Evolutionary conservation across 306 rosid species (phyloP), one percentile per base, ranked within the genome.

Genomic region (Sphenostylis stenocarpa): DNA sequence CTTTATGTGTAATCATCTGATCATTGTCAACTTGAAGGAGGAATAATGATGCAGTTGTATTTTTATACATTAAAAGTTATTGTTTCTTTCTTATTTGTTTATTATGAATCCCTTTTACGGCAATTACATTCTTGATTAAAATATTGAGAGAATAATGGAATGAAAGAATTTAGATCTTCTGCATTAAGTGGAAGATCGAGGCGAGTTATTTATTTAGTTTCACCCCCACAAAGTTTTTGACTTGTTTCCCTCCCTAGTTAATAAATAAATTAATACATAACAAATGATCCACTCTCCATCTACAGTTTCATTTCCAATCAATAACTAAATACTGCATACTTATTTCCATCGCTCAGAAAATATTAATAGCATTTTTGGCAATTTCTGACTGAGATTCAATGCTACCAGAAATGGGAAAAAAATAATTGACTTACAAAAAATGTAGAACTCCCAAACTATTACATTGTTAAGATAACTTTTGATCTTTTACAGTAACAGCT

Each of bases 1-100:
- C 53, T 70, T 76, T 61, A 11, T 81, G 43, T 69, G 17, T 29
- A 65, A 56, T 48, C 65, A 38, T 21, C 36, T 64, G 23, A 28
- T 76, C 62, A 33, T 62, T 76, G 61, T 70, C 92, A 87, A 83
- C 85, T 87, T 72, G 72, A 81, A 62, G 34, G 58, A 45, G 29
- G 81, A 84, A 53, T 84, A 56, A 49, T 52, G 24, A 29, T 43
- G 65, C 36, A 47, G 36, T 39, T 57, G 17, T 36, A 52, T 33
- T 72, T 53, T 47, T 34, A 41, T 66, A 4, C 4, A 21, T 65
- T 3, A 11, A 24, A 15, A 34, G 24, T 34, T 53, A 17, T 47
- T 47, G 49, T 5, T 68, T 80, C 77, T 72, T 26, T 48, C 61
- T 3, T 61, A 28, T 60, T 81, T 76, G 26, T 69, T 75, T 68